Evolutionary conservation across 805 yeast species (phyloP), one percentile per base, ranked within the genome.

Genomic region (Ogataea ramenticola): DNA sequence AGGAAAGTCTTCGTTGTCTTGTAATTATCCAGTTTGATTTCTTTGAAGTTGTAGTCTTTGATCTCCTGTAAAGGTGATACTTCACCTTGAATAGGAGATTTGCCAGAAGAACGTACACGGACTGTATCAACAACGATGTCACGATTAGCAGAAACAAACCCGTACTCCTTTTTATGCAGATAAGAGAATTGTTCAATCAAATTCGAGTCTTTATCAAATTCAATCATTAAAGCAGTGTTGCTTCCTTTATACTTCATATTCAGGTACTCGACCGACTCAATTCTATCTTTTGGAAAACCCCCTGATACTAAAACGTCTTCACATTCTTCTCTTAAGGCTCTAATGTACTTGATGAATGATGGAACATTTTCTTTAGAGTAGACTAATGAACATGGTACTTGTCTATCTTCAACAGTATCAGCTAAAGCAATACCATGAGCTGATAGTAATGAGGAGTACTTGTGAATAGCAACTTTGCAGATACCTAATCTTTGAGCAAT

Each of bases 161-260:
- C 86, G 58, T 80, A 82, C 57, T 82, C 87, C 47, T 74, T 68
- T 48, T 71, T 64, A 52, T 82, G 88, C 37, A 64, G 60, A 15
- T 65, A 62, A 26, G 71, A 59, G 53, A 82, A 82, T 41, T 66
- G 63, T 17, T 59, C 51, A 12, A 56, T 51, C 48, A 71, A 74
- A 22, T 64, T 60, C 5, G 9, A 12, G 5, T 49, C 55, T 7
- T 27, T 3, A 39, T 51, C 56, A 31, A 62, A 61, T n/a, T 62
- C 63, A 12, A 82, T 73, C 80, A 85, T 80, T 49, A 86, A 61
- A 35, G 80, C 77, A 3, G 91, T 81, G 54, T 86, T 93, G 30
- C 90, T 80, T 6, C 95, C 48, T 29, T 40, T 46, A 38, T 46
- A 46, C 10, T 45, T 44, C 48, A 46, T 43, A 17, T 42, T 43